Conservation (phyloP, 2,329 filamentous ascomycete genomes). For the Ophiostoma tasmaniense region DNA sequence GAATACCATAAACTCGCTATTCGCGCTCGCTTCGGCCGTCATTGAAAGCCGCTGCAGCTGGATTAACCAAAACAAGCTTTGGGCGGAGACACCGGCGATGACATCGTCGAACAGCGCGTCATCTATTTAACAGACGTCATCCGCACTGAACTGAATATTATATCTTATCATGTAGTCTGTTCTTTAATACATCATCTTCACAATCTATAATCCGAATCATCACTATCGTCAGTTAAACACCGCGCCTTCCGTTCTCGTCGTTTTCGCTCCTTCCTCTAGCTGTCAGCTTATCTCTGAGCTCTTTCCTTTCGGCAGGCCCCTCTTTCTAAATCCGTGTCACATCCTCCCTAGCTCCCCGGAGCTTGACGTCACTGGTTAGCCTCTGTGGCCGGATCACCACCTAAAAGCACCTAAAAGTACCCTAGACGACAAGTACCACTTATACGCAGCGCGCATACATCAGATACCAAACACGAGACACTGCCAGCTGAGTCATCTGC, state of each 20-base stretch:
- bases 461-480: neutral
- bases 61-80: neutral
- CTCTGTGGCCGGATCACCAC: neutral
- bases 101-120: neutral
- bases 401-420: neutral
- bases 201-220: neutral
- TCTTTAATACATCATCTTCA: neutral
- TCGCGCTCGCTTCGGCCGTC: neutral
- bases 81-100: constrained; percentile 1
- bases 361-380: neutral
- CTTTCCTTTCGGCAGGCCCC: neutral
- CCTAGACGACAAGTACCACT: neutral
- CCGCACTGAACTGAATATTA: neutral
- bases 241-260: neutral
- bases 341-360: neutral
- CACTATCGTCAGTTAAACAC: neutral
- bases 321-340: neutral
- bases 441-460: neutral
- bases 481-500: neutral
- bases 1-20: neutral
- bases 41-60: neutral
- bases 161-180: neutral
- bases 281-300: neutral
- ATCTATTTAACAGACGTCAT: neutral
- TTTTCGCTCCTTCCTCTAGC: neutral